phyloP scores from a whole-genome alignment of 306 rosid genomes.

The Casuarina equisetifolia region DNA sequence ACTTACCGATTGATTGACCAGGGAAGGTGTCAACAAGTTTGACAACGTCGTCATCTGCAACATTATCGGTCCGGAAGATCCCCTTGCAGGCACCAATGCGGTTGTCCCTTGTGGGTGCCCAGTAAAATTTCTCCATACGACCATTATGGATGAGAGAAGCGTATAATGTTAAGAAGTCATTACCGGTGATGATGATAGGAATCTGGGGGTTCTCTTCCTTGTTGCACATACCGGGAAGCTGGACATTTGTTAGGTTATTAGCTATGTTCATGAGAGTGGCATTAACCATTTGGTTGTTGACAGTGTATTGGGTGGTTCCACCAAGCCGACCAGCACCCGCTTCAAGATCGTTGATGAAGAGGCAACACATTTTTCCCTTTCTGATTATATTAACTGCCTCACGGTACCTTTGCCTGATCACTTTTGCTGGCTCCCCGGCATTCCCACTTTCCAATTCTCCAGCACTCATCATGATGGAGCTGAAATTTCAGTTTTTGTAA shows the following conservation, averaged over 20 bases:
- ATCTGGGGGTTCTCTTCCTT: slow-evolving; percentile 93
- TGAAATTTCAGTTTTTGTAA: slow-evolving; percentile 24
- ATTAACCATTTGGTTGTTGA: slow-evolving; percentile 98
- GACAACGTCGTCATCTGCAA: slow-evolving; percentile 46
- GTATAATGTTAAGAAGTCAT: slow-evolving; percentile 90
- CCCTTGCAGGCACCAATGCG: slow-evolving; percentile 87
- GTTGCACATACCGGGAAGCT: slow-evolving; percentile 99
- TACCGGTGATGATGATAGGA: slow-evolving; percentile 93
- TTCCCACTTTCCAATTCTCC: slow-evolving; percentile 98
- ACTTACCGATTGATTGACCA: slow-evolving; percentile 89
- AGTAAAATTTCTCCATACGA: slow-evolving; percentile 99
- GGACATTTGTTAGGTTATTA: slow-evolving; percentile 90
- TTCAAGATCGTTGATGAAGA: slow-evolving; percentile 95
- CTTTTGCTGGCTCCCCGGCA: slow-evolving; percentile 96
- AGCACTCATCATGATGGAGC: slow-evolving; percentile 99
- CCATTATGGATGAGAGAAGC: slow-evolving; percentile 99
- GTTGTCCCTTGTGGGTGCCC: slow-evolving; percentile 94
- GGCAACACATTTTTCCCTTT: slow-evolving; percentile 88
- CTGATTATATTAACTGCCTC: slow-evolving; percentile 88
- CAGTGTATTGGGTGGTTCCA: slow-evolving; percentile 96
- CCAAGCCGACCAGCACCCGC: slow-evolving; percentile 98
- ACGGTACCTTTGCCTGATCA: slow-evolving; percentile 91
- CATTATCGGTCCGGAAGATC: slow-evolving; percentile 67
- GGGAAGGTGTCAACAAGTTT: slow-evolving; percentile 93
- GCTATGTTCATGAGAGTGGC: slow-evolving; percentile 99